A percentile compares a stretch with the other conserved stretches of the same genome.
phyloP scores from a whole-genome alignment of 345 rosid species.

The Eucalyptus grandis region DNA sequence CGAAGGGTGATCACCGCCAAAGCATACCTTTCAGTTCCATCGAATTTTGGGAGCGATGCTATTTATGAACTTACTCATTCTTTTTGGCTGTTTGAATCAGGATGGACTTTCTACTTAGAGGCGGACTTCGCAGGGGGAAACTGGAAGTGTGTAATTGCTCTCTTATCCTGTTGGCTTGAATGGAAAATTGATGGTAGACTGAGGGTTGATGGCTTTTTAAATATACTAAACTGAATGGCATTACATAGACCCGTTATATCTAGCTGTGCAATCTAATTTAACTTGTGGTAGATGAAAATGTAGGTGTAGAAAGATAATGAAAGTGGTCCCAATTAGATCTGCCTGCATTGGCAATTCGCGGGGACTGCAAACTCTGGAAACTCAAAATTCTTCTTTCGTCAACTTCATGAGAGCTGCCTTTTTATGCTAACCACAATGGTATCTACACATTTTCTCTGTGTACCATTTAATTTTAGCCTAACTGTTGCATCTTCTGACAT shows the following conservation, averaged over 20 bases:
- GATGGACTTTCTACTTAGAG: constrained; percentile 53
- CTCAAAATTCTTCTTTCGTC: background rate
- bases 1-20: constrained; percentile 19
- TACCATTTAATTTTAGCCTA: background rate
- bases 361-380: background rate
- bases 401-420: background rate
- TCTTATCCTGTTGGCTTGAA: background rate
- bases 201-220: background rate
- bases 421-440: background rate
- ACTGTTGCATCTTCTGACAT: background rate
- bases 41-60: background rate
- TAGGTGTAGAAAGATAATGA: background rate
- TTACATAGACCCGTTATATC: background rate
- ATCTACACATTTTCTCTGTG: background rate
- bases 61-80: background rate
- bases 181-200: background rate
- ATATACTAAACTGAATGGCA: background rate
- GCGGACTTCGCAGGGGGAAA: constrained; percentile 63
- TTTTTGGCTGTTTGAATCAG: constrained; percentile 14
- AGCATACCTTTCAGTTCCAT: background rate
- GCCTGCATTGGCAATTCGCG: background rate
- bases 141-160: constrained; percentile 92
- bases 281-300: background rate
- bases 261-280: background rate
- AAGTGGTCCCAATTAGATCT: background rate